Evolutionary conservation across 495 filamentous ascomycete species (phyloP).

Genomic region (Aspergillus egyptiacus): DNA sequence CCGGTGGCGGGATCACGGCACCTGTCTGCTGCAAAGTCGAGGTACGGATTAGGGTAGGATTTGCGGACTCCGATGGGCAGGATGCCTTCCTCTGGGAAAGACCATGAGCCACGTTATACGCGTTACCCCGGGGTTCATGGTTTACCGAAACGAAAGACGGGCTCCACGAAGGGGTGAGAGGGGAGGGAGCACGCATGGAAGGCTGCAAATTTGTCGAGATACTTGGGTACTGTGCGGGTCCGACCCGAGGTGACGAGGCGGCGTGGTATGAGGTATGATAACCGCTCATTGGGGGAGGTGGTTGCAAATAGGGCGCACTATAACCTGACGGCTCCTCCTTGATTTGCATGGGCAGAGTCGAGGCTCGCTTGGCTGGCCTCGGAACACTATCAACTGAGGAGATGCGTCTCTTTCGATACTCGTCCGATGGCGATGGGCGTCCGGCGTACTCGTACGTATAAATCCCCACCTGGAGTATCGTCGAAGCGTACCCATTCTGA

Average conservation of each 20-base stretch:
- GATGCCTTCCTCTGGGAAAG: slow-evolving; percentile 31
- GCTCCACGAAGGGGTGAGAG: slow-evolving; percentile 41
- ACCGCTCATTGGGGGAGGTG: slow-evolving; percentile 31
- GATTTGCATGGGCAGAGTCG: slow-evolving; percentile 35
- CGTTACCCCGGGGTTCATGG: slow-evolving; percentile 26
- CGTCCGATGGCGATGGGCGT: slow-evolving; percentile 27
- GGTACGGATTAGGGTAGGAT: slow-evolving; percentile 73
- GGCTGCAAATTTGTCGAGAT: slow-evolving; percentile 32
- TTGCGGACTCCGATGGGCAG: slow-evolving; percentile 42
- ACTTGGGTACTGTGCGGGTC: slow-evolving; percentile 25
- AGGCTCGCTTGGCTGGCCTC: slow-evolving; percentile 41
- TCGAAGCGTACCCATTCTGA: slow-evolving; percentile 54
- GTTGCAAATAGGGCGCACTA: slow-evolving; percentile 38
- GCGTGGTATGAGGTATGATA: slow-evolving; percentile 28
- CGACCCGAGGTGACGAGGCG: slow-evolving; percentile 27
- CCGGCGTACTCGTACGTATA: slow-evolving; percentile 64
- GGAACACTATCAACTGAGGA: slow-evolving; percentile 37
- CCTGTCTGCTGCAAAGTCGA: slow-evolving; percentile 65
- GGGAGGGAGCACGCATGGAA: slow-evolving; percentile 36
- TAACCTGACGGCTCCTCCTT: slow-evolving; percentile 36
- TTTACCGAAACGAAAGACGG: slow-evolving; percentile 33
- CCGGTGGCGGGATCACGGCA: slow-evolving; percentile 36
- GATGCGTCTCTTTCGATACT: slow-evolving; percentile 49
- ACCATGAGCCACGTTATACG: slow-evolving; percentile 27
- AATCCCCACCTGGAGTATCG: slow-evolving; percentile 61